phyloP scores from a whole-genome alignment of 345 rosid species.

The Streptanthus diversifolius region DNA sequence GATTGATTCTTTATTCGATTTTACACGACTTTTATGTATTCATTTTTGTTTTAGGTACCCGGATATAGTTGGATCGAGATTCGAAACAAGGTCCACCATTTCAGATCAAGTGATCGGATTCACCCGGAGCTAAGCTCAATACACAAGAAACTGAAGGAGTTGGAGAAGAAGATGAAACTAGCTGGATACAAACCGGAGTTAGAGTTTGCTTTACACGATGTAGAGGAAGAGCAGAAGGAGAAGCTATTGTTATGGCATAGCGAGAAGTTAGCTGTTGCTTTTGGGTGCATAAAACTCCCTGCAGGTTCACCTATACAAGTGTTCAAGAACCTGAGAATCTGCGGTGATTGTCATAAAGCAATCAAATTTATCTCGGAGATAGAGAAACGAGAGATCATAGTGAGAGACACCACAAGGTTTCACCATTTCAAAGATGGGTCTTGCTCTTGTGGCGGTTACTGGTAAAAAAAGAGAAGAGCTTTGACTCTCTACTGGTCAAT shows the following conservation, averaged over 20 bases:
- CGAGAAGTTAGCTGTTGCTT: slow-evolving; percentile 80
- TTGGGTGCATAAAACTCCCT: slow-evolving; percentile 62
- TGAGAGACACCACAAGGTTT: slow-evolving; percentile 75
- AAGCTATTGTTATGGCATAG: slow-evolving; percentile 73
- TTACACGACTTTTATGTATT: background rate
- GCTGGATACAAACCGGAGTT: slow-evolving; percentile 78
- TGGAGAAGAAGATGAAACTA: slow-evolving; percentile 65
- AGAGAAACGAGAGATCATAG: slow-evolving; percentile 63
- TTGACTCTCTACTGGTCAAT: slow-evolving; percentile 24
- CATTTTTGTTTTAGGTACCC: slow-evolving; percentile 31
- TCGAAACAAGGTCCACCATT: slow-evolving; percentile 44
- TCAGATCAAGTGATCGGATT: slow-evolving; percentile 58
- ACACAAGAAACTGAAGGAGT: slow-evolving; percentile 53
- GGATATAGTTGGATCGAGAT: slow-evolving; percentile 78
- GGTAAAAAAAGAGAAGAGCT: slow-evolving; percentile 40
- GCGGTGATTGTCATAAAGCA: slow-evolving; percentile 79
- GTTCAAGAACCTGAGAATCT: slow-evolving; percentile 83
- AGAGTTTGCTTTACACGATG: slow-evolving; percentile 73
- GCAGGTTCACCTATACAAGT: slow-evolving; percentile 46
- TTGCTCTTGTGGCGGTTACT: slow-evolving; percentile 88
- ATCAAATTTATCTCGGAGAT: slow-evolving; percentile 61
- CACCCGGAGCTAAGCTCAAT: slow-evolving; percentile 57
- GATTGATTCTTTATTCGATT: background rate
- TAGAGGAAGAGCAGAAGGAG: slow-evolving; percentile 61
- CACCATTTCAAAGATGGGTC: slow-evolving; percentile 76